Evolutionary conservation across 176 grass and related monocot genomes (phyloP).

Genomic region (Alopecurus myosuroides): DNA sequence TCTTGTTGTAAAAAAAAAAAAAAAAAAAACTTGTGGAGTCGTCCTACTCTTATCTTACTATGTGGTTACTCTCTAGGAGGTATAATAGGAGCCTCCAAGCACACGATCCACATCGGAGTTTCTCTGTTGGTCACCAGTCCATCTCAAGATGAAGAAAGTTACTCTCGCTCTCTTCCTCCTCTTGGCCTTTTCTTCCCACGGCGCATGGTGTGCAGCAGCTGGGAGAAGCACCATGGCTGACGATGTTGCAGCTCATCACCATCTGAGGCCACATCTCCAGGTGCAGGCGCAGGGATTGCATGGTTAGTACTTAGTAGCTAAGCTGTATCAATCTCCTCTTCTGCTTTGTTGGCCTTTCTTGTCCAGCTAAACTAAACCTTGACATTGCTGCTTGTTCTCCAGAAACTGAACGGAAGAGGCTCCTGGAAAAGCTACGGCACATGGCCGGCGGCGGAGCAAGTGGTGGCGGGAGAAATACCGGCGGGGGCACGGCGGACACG

Average conservation of each 20-base stretch:
- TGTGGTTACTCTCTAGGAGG: not conserved
- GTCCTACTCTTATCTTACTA: slow-evolving; percentile 1
- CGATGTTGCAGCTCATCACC: not conserved
- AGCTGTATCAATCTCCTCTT: not conserved
- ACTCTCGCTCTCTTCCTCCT: slow-evolving; percentile 10
- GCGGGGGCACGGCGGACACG: slow-evolving; percentile 3
- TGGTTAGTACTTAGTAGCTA: slow-evolving; percentile 14
- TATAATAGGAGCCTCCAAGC: slow-evolving; percentile 28
- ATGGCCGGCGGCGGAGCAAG: not conserved
- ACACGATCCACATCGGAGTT: not conserved
- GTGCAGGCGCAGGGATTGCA: not conserved
- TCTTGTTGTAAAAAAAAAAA: not conserved
- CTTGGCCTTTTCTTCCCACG: slow-evolving; percentile 26
- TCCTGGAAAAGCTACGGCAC: slow-evolving; percentile 7
- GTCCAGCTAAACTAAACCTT: not conserved
- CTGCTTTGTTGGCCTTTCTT: too few species aligned
- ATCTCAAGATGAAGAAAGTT: slow-evolving; percentile 32
- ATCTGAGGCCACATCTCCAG: slow-evolving; percentile 14
- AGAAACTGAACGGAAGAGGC: not conserved
- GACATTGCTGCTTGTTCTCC: not conserved
- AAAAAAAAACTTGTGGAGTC: not conserved
- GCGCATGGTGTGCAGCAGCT: slow-evolving; percentile 24
- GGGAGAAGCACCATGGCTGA: not conserved
- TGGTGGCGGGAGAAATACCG: not conserved
- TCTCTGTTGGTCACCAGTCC: slow-evolving; percentile 13